Evolutionary conservation across 2,329 filamentous ascomycete species (phyloP).

Genomic region (Didymosphaeria variabile): DNA sequence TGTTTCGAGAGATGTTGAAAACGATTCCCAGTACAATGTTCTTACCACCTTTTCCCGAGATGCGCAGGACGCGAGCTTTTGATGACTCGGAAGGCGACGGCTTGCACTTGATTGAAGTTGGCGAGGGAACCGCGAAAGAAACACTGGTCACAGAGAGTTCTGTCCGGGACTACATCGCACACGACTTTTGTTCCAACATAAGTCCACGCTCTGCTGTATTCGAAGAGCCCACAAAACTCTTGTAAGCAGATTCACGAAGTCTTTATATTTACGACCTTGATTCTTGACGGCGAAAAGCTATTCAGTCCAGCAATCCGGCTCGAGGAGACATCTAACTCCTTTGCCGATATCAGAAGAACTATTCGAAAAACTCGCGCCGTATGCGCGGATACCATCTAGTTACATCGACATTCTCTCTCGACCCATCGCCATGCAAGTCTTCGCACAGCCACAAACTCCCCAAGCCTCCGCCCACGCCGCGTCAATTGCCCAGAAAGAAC

Average conservation of each 20-base stretch:
- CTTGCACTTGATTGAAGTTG: slow-evolving; percentile 1
- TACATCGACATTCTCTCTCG: slow-evolving; percentile 16
- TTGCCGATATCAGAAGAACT: slow-evolving; percentile 13
- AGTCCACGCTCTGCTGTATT: neutral
- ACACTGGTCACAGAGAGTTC: neutral
- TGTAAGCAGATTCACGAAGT: neutral
- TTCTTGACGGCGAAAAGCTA: neutral
- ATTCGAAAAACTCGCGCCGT: slow-evolving; percentile 21
- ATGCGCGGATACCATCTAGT: slow-evolving; percentile 19
- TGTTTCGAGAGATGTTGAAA: no score
- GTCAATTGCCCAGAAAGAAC: slow-evolving; percentile 8
- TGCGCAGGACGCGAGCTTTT: neutral
- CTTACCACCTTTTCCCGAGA: neutral
- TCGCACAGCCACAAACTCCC: slow-evolving; percentile 16
- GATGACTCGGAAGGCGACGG: neutral
- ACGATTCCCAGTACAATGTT: no score
- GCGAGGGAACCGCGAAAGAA: neutral
- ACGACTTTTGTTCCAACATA: neutral
- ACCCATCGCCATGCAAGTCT: slow-evolving; percentile 15
- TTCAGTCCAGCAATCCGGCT: neutral
- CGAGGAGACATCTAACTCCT: slow-evolving; percentile 12
- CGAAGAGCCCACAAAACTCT: neutral
- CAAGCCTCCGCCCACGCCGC: neutral
- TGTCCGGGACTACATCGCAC: neutral
- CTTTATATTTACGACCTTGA: no score